A percentile compares a stretch with the other conserved stretches of the same genome.
Conservation (phyloP, 495 filamentous ascomycete genomes). For the Penicillium robsamsonii region DNA sequence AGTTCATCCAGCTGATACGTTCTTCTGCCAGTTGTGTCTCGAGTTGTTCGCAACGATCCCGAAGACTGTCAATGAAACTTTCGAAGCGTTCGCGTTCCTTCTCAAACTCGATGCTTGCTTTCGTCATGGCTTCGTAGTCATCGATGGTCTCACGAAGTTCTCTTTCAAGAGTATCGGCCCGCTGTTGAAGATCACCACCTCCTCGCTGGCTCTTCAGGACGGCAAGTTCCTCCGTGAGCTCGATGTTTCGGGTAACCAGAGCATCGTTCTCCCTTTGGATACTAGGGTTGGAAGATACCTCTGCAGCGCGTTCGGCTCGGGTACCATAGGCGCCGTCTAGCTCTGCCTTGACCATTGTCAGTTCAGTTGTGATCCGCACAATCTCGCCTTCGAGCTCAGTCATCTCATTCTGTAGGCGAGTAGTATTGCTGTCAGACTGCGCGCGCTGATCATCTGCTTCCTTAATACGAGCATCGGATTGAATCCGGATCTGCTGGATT, state of each 20-base stretch:
- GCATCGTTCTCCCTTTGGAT: conserved; percentile 64
- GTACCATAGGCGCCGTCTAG: conserved; percentile 90
- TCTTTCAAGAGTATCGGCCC: conserved; percentile 62
- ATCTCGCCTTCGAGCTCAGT: conserved; percentile 75
- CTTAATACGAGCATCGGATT: conserved; percentile 34
- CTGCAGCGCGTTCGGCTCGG: conserved; percentile 71
- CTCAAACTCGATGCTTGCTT: conserved; percentile 81
- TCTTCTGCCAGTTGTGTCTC: conserved; percentile 71
- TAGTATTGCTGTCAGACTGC: conserved; percentile 43
- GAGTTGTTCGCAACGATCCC: conserved; percentile 66
- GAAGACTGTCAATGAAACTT: conserved; percentile 62
- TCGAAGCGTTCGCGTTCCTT: conserved; percentile 80
- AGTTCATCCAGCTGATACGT: conserved; percentile 66
- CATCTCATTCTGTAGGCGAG: conserved; percentile 63
- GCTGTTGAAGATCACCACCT: conserved; percentile 52
- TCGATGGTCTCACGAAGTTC: conserved; percentile 79
- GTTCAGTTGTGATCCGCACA: conserved; percentile 82
- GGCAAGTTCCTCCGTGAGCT: conserved; percentile 58
- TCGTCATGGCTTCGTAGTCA: conserved; percentile 86
- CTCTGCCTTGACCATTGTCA: conserved; percentile 89
- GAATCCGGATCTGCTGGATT: conserved; percentile 38
- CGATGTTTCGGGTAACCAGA: conserved; percentile 58
- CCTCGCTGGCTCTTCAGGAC: conserved; percentile 45
- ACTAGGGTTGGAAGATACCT: conserved; percentile 64
- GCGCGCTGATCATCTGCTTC: conserved; percentile 29